A percentile compares a stretch with the other conserved stretches of the same genome.
phyloP scores from a whole-genome alignment of 208 protist genomes.

The Chromosphaera perkinsii region DNA sequence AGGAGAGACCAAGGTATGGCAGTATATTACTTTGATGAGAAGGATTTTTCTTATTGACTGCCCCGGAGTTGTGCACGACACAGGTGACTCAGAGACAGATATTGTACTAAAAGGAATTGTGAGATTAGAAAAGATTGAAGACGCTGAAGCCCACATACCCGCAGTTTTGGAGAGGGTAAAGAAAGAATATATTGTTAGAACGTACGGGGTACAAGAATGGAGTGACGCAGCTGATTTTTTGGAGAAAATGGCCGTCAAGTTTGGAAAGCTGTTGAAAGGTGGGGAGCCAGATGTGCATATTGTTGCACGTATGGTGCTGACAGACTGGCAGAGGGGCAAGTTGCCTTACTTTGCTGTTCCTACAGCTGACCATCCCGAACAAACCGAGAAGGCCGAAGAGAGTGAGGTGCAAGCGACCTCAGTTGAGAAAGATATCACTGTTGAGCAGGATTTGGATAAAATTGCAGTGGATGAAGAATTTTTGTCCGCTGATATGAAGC shows the following conservation, averaged over 20 bases:
- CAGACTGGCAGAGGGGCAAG: conserved; percentile 91
- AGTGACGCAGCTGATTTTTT: conserved; percentile 89
- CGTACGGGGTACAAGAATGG: conserved; percentile 89
- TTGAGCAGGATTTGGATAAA: background rate
- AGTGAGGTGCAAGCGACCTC: background rate
- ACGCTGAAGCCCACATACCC: conserved; percentile 85
- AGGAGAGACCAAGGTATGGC: conserved; percentile 99
- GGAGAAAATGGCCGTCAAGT: conserved; percentile 79
- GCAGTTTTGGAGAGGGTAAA: conserved; percentile 89
- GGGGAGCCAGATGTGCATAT: conserved; percentile 85
- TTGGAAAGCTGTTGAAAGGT: conserved; percentile 86
- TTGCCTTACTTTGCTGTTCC: conserved; percentile 92
- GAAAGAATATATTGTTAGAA: conserved; percentile 82
- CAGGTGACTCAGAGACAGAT: conserved; percentile 87
- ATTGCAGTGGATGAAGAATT: background rate
- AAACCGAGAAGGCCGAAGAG: conserved; percentile 1
- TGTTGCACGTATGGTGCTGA: conserved; percentile 88
- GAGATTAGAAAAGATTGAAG: conserved; percentile 65
- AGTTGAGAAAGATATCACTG: background rate
- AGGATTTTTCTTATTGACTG: conserved; percentile 99
- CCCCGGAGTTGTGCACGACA: conserved; percentile 93
- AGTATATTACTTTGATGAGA: conserved; percentile 97
- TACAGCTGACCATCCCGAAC: conserved; percentile 59
- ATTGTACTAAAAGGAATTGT: conserved; percentile 85
- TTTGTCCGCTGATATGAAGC: conserved; percentile 10